A percentile compares a stretch with the other conserved stretches of the same genome.
These are phyloP conservation scores for Dorcoceras hygrometricum DNA, from an alignment of 257 asterid species.

Conservation along the genomic window DNA sequence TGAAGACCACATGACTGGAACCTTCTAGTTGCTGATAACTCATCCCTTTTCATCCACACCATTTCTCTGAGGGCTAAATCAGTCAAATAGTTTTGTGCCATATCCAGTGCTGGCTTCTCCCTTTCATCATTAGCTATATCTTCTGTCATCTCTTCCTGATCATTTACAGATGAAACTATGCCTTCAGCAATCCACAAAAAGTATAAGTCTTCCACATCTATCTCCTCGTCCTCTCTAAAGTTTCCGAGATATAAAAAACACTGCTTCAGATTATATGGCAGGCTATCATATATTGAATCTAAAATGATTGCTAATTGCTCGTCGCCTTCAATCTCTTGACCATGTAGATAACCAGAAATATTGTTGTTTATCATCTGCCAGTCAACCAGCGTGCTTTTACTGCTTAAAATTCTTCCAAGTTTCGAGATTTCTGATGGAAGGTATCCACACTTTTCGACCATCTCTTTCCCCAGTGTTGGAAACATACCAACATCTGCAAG, in stretches of 20 bases:
- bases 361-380: conserved; percentile 14
- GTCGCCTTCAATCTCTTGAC: background rate
- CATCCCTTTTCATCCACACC: background rate
- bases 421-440: conserved; percentile 16
- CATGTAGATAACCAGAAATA: background rate
- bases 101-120: background rate
- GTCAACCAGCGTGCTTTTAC: background rate
- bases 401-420: conserved; percentile 14
- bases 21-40: background rate
- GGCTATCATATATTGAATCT: conserved; percentile 12
- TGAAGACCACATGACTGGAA: conserved; percentile 10
- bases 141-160: background rate
- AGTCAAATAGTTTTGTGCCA: conserved; percentile 2
- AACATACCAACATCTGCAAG: background rate
- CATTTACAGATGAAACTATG: background rate
- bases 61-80: background rate
- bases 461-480: conserved; percentile 3
- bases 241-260: conserved; percentile 17
- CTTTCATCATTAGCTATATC: no score
- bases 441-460: conserved; percentile 11
- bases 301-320: background rate
- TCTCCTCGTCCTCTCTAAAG: background rate
- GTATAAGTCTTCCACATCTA: background rate
- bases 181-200: conserved; percentile 23
- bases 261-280: conserved; percentile 14